Evolutionary conservation across 768 basidiomycete genomes (phyloP).

Genomic region (Boletus vermiculosoides): DNA sequence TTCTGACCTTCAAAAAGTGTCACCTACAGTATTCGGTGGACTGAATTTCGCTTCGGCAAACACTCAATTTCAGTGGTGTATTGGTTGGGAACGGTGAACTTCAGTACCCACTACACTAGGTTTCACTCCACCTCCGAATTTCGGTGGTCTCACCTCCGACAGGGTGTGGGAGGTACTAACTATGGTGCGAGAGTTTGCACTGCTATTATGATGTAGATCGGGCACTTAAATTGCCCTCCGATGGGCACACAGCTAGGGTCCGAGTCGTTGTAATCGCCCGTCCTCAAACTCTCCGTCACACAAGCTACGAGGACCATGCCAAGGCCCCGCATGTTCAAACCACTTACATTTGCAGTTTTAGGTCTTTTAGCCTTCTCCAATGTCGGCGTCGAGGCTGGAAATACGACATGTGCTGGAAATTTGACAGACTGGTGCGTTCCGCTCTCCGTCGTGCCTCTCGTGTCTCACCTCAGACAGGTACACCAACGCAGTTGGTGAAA

Average conservation of each 20-base stretch:
- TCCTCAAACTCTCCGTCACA: background rate
- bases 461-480: slow-evolving; percentile 16
- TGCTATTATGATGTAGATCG: background rate
- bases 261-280: background rate
- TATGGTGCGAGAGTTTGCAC: background rate
- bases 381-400: slow-evolving; percentile 11
- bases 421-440: slow-evolving; percentile 9
- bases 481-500: slow-evolving; percentile 26
- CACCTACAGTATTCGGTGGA: too few species aligned
- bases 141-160: too few species aligned
- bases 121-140: too few species aligned
- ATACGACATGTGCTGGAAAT: slow-evolving; percentile 20
- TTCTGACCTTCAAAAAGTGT: too few species aligned
- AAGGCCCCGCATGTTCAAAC: background rate
- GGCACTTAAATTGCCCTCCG: background rate
- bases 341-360: background rate
- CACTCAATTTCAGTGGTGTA: too few species aligned
- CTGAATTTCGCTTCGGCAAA: too few species aligned
- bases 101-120: too few species aligned
- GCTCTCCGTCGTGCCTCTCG: background rate
- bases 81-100: too few species aligned
- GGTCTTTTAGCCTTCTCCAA: background rate
- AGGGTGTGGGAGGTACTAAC: too few species aligned
- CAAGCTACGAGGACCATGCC: background rate
- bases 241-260: background rate